A percentile compares a stretch with the other conserved stretches of the same genome.
Evolutionary conservation across 164 flowering plant genomes (phyloP).

Genomic region (Aristolochia contorta): DNA sequence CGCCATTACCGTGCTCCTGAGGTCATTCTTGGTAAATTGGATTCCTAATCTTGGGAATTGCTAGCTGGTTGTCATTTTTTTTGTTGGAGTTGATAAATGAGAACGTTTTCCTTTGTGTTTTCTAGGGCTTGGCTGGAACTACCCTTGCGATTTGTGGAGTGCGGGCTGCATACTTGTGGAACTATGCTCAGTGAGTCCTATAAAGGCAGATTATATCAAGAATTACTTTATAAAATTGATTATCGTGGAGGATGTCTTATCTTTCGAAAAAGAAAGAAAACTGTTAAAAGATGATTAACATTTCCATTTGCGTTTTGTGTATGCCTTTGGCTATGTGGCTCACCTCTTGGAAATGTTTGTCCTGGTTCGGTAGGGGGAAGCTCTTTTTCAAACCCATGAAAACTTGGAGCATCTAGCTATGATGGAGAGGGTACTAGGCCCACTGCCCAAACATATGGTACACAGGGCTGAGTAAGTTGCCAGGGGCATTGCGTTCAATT

Average conservation of each 20-base stretch:
- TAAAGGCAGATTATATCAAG: not conserved
- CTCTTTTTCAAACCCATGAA: constrained; percentile 91
- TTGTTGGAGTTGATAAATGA: not conserved
- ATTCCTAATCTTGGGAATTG: not conserved
- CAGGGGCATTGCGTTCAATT: not conserved
- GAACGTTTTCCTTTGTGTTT: constrained; percentile 1
- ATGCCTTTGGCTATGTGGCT: not conserved
- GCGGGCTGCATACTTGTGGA: constrained; percentile 89
- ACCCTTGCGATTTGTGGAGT: constrained; percentile 94
- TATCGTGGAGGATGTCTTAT: too few relatives aligned
- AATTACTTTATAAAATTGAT: too few relatives aligned
- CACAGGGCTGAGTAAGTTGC: constrained; percentile 62
- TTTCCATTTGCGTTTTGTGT: too few relatives aligned
- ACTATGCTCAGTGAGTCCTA: constrained; percentile 71
- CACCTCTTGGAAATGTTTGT: not conserved
- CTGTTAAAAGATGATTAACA: too few relatives aligned
- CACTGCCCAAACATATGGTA: constrained; percentile 72
- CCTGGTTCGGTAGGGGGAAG: constrained; percentile 52
- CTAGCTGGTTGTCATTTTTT: not conserved
- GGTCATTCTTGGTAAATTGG: constrained; percentile 56
- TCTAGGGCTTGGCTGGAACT: constrained; percentile 92
- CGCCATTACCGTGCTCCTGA: constrained; percentile 77
- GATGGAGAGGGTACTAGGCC: constrained; percentile 97
- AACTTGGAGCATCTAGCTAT: constrained; percentile 95
- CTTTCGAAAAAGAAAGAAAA: too few relatives aligned